These are phyloP conservation scores for Sarcodon sp. DNA, from an alignment of 768 basidiomycete genomes.

Conservation along the genomic window DNA sequence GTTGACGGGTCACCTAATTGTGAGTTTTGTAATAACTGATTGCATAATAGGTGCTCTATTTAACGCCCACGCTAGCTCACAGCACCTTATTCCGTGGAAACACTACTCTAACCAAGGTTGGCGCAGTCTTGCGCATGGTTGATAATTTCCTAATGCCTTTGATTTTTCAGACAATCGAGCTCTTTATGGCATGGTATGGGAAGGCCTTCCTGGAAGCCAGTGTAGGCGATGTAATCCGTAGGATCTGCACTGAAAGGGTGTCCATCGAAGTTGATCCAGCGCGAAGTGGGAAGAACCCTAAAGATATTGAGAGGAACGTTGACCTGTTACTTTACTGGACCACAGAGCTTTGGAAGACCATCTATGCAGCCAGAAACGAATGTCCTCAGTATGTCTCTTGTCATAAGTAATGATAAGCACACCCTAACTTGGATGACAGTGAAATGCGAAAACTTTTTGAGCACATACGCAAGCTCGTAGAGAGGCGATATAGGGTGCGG, in stretches of 20 bases:
- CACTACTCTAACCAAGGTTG: constrained; percentile 27
- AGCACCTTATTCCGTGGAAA: constrained; percentile 66
- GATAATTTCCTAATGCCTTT: too few species aligned
- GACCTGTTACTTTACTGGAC: constrained; percentile 70
- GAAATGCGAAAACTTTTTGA: constrained; percentile 63
- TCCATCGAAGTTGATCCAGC: constrained; percentile 76
- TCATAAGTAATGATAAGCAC: neutral
- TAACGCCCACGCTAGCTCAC: constrained; percentile 33
- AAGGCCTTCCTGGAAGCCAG: constrained; percentile 68
- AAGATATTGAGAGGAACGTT: constrained; percentile 53
- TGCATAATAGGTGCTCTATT: neutral
- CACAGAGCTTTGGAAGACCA: constrained; percentile 67
- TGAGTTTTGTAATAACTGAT: constrained; percentile 21
- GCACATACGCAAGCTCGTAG: constrained; percentile 61
- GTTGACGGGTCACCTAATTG: constrained; percentile 57
- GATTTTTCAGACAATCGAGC: constrained; percentile 40
- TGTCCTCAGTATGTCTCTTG: constrained; percentile 55
- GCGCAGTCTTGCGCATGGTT: too few species aligned
- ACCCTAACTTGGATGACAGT: constrained; percentile 23
- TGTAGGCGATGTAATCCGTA: constrained; percentile 57
- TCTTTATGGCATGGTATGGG: constrained; percentile 77
- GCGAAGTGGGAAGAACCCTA: constrained; percentile 44
- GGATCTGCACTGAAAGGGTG: constrained; percentile 59
- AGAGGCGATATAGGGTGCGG: constrained; percentile 40
- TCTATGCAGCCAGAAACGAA: constrained; percentile 57